Conservation (phyloP, 805 yeast species). For the Metschnikowia kunwiensis region DNA sequence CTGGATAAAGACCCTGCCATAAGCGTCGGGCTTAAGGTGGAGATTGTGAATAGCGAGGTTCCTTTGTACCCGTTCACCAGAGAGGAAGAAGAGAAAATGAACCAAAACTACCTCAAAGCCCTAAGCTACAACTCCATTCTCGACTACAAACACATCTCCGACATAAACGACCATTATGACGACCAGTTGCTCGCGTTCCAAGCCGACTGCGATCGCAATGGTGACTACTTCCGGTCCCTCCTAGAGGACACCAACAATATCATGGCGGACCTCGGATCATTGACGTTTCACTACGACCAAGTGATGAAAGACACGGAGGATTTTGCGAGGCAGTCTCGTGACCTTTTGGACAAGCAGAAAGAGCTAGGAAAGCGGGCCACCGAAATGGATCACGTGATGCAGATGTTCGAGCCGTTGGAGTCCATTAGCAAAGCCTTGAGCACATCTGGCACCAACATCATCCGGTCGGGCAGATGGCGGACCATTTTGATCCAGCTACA, state of each 20-base stretch:
- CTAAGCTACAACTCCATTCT: conserved; percentile 44
- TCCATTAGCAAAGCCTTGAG: conserved; percentile 65
- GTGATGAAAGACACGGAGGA: conserved; percentile 62
- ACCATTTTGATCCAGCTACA: conserved; percentile 56
- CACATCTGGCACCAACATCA: conserved; percentile 62
- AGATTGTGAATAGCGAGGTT: background rate
- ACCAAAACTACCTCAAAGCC: conserved; percentile 35
- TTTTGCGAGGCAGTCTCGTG: conserved; percentile 56
- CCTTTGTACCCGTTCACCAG: conserved; percentile 36
- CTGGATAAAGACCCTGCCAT: background rate
- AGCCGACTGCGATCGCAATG: conserved; percentile 24
- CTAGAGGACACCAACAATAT: conserved; percentile 45
- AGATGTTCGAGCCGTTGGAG: conserved; percentile 68
- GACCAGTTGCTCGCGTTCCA: conserved; percentile 35
- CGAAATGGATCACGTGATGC: conserved; percentile 48
- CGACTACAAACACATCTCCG: conserved; percentile 38
- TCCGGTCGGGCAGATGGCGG: conserved; percentile 38
- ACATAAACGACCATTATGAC: conserved; percentile 37
- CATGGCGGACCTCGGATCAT: conserved; percentile 42
- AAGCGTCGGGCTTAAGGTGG: background rate
- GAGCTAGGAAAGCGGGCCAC: conserved; percentile 40
- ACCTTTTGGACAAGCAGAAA: conserved; percentile 46
- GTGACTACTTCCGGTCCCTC: conserved; percentile 30
- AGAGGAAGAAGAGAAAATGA: conserved; percentile 31
- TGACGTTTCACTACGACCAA: conserved; percentile 51